These are phyloP conservation scores for Ophiostoma perfectum DNA, from an alignment of 2,329 filamentous ascomycete genomes.

Conservation along the genomic window DNA sequence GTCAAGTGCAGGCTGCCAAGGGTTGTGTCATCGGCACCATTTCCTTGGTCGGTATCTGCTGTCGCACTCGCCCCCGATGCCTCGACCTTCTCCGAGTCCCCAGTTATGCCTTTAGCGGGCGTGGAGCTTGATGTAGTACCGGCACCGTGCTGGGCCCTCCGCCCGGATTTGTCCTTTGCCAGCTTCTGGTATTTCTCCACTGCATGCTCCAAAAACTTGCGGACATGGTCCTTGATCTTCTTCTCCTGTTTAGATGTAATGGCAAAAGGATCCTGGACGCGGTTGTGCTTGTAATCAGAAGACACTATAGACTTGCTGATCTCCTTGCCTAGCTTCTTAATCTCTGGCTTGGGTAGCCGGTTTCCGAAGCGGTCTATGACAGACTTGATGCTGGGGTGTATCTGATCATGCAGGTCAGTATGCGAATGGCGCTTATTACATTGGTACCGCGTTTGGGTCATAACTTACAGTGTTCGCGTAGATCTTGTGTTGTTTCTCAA, in stretches of 20 bases:
- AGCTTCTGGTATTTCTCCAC: conserved; percentile 66
- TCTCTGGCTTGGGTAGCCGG: conserved; percentile 75
- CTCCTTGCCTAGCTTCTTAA: conserved; percentile 59
- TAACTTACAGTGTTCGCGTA: conserved; percentile 82
- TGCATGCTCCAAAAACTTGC: conserved; percentile 81
- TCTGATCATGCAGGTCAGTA: conserved; percentile 41
- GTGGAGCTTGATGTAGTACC: background rate
- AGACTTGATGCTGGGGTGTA: conserved; percentile 78
- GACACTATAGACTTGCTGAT: conserved; percentile 83
- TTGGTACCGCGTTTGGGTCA: too few species aligned
- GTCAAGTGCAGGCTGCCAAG: conserved; percentile 27
- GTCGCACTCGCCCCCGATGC: background rate
- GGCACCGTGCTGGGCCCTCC: conserved; percentile 23
- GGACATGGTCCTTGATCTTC: conserved; percentile 77
- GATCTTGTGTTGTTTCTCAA: conserved; percentile 89
- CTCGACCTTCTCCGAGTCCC: background rate
- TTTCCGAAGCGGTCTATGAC: conserved; percentile 82
- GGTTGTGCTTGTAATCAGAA: conserved; percentile 83
- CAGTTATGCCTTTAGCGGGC: background rate
- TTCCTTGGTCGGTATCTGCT: background rate
- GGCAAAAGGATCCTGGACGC: conserved; percentile 72
- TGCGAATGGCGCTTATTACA: background rate
- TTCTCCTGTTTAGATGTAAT: conserved; percentile 73
- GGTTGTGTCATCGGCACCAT: background rate
- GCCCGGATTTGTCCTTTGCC: conserved; percentile 58